phyloP scores from a whole-genome alignment of 192 early-diverging fungal species.

The Thoreauomyces humboldtii region DNA sequence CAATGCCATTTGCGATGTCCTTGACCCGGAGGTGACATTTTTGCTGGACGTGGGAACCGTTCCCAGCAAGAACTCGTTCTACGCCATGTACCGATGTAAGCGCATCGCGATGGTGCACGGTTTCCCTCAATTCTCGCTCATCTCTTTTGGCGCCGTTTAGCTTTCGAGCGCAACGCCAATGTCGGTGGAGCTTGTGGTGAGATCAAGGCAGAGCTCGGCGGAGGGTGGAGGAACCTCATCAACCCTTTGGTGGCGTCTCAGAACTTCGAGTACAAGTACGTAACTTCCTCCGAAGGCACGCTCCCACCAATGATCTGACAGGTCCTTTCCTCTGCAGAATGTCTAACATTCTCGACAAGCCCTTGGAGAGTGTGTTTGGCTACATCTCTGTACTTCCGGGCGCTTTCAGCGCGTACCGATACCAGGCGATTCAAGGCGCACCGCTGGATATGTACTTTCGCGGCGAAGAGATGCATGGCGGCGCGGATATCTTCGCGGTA shows the following conservation, averaged over 20 bases:
- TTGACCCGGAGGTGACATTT: slow-evolving; percentile 67
- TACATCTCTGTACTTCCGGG: slow-evolving; percentile 82
- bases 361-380: slow-evolving; percentile 69
- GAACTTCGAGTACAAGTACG: slow-evolving; percentile 97
- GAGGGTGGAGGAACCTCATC: slow-evolving; percentile 59
- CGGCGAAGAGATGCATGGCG: slow-evolving; percentile 62
- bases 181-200: slow-evolving; percentile 81
- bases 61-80: slow-evolving; percentile 58
- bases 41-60: slow-evolving; percentile 75
- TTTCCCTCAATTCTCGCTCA: too few relatives aligned
- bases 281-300: too few relatives aligned
- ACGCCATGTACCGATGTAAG: slow-evolving; percentile 53
- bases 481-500: slow-evolving; percentile 67
- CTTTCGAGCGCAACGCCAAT: slow-evolving; percentile 63
- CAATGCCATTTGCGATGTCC: slow-evolving; percentile 63
- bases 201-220: slow-evolving; percentile 59
- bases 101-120: too few relatives aligned
- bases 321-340: slow-evolving; percentile 65
- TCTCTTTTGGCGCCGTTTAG: slow-evolving; percentile 8
- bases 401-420: slow-evolving; percentile 77
- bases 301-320: too few relatives aligned
- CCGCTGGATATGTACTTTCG: slow-evolving; percentile 71
- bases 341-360: slow-evolving; percentile 77
- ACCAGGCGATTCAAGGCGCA: slow-evolving; percentile 56
- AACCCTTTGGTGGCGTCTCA: slow-evolving; percentile 75